These are phyloP conservation scores for Neophaeococcomyces aloes DNA, from an alignment of 2,329 filamentous ascomycete species.

Conservation along the genomic window DNA sequence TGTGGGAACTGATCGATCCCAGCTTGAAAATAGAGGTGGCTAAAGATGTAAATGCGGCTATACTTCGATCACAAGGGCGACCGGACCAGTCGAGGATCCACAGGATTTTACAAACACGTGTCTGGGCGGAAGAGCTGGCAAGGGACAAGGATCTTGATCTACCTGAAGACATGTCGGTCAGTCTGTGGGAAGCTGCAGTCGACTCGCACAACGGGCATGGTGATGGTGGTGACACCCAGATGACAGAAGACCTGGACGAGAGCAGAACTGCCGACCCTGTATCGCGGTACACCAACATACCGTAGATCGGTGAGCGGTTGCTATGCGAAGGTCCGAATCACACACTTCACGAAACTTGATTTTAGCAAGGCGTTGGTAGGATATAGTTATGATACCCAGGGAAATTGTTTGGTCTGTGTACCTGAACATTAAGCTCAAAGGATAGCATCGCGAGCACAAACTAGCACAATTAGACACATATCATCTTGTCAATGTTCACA, in stretches of 20 bases:
- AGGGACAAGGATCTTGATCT: conserved; percentile 36
- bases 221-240: conserved; percentile 18
- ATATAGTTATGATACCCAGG: too few relatives aligned
- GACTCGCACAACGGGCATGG: conserved; percentile 14
- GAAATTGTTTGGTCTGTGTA: too few relatives aligned
- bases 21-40: conserved; percentile 74
- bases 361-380: neutral
- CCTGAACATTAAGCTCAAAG: too few relatives aligned
- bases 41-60: conserved; percentile 76
- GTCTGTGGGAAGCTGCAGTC: conserved; percentile 24
- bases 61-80: conserved; percentile 62
- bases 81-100: conserved; percentile 72
- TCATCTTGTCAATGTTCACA: too few relatives aligned
- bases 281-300: conserved; percentile 1
- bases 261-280: neutral
- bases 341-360: neutral
- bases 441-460: too few relatives aligned
- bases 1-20: conserved; percentile 68
- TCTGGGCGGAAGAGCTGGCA: conserved; percentile 66
- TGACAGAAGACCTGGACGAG: conserved; percentile 15
- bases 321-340: neutral
- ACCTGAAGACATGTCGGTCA: conserved; percentile 36
- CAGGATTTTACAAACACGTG: conserved; percentile 67
- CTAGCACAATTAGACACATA: too few relatives aligned
- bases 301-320: too few relatives aligned